Evolutionary conservation across 2,329 filamentous ascomycete genomes (phyloP).

Genomic region (Xylariales sp.): DNA sequence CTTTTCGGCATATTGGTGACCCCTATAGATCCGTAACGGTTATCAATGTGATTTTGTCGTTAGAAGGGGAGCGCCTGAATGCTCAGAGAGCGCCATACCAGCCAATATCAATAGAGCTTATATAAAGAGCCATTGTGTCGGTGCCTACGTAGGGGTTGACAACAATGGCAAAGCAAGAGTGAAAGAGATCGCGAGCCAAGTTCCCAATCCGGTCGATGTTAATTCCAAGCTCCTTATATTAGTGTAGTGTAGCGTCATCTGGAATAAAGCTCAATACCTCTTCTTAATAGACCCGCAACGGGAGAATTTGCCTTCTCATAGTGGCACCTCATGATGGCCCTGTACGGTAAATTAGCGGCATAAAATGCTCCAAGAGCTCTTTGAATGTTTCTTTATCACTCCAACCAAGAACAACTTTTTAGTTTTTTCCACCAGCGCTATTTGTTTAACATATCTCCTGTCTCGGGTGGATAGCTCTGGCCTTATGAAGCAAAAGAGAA

Average conservation of each 20-base stretch:
- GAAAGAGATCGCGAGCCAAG: constrained; percentile 37
- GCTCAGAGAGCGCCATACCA: constrained; percentile 22
- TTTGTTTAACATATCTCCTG: not conserved
- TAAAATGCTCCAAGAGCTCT: constrained; percentile 27
- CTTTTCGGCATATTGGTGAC: constrained; percentile 44
- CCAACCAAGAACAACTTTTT: constrained; percentile 6
- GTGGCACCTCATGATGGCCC: constrained; percentile 13
- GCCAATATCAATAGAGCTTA: constrained; percentile 41
- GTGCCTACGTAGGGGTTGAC: constrained; percentile 25
- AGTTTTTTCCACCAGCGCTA: not conserved
- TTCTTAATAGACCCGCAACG: constrained; percentile 16
- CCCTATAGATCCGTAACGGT: constrained; percentile 39
- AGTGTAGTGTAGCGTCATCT: constrained; percentile 15
- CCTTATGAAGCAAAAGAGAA: not conserved
- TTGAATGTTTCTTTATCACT: constrained; percentile 24
- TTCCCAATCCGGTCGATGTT: constrained; percentile 44
- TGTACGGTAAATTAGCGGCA: constrained; percentile 12
- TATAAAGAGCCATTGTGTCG: constrained; percentile 50
- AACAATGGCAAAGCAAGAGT: constrained; percentile 45
- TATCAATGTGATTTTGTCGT: constrained; percentile 34
- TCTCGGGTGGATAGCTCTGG: not conserved
- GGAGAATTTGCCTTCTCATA: constrained; percentile 22
- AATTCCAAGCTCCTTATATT: constrained; percentile 20
- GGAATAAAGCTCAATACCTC: constrained; percentile 28
- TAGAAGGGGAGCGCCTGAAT: constrained; percentile 24